Conservation (phyloP, 345 rosid genomes). For the Excoecaria cochinchinensis region DNA sequence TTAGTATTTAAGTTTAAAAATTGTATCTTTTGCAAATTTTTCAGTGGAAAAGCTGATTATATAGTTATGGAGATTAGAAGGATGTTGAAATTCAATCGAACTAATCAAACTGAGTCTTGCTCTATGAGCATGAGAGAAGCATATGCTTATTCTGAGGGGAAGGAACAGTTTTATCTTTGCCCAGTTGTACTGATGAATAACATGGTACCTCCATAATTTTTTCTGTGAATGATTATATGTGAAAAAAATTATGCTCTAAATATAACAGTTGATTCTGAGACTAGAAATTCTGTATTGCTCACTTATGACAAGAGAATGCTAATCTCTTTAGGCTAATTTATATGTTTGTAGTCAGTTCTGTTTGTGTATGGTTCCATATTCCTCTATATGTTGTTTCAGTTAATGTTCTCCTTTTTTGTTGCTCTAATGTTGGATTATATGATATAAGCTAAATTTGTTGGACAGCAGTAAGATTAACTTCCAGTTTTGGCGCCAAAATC, state of each 20-base stretch:
- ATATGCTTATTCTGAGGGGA: not conserved
- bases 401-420: not conserved
- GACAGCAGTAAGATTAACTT: not conserved
- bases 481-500: not conserved
- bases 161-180: not conserved
- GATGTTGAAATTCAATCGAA: not conserved
- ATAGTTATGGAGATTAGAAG: not conserved
- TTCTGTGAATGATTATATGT: not conserved
- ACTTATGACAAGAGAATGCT: not conserved
- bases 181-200: conserved; percentile 4
- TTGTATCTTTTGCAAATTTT: conserved; percentile 6
- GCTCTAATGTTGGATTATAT: not conserved
- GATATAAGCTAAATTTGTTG: not conserved
- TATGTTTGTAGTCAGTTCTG: not conserved
- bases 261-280: not conserved
- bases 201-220: not conserved
- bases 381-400: not conserved
- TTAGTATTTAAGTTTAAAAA: not conserved
- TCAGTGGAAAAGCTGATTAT: not conserved
- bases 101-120: not conserved
- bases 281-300: not conserved
- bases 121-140: not conserved
- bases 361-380: not conserved
- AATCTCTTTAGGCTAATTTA: not conserved
- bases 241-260: not conserved